Conservation (phyloP, 257 asterid genomes). For the Jasminum sambac region DNA sequence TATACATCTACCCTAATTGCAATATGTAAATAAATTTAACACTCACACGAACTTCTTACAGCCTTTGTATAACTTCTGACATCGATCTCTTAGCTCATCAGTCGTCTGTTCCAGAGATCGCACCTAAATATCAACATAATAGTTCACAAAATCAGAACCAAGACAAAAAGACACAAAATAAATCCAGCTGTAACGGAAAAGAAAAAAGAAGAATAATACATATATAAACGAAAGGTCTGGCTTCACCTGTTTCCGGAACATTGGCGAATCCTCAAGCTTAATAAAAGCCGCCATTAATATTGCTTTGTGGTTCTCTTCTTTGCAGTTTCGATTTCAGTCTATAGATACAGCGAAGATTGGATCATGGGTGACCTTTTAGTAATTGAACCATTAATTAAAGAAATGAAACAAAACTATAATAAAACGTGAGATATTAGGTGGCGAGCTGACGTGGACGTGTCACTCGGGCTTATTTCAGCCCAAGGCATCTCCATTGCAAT, state of each 20-base stretch:
- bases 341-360: not conserved
- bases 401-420: no score
- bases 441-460: no score
- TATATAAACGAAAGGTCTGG: not conserved
- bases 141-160: constrained; percentile 15
- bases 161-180: constrained; percentile 4
- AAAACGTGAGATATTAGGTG: no score
- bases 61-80: constrained; percentile 84
- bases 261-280: constrained; percentile 96
- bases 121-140: constrained; percentile 45
- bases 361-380: not conserved
- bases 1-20: not conserved
- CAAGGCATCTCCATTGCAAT: no score
- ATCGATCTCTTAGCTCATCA: constrained; percentile 87
- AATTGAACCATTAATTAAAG: not conserved
- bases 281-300: constrained; percentile 65
- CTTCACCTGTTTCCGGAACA: constrained; percentile 86
- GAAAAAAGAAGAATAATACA: not conserved
- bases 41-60: constrained; percentile 89
- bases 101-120: constrained; percentile 75
- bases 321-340: not conserved
- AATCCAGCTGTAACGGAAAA: not conserved
- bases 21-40: not conserved
- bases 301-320: not conserved
- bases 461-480: no score